Evolutionary conservation across 495 filamentous ascomycete species (phyloP), one percentile per base, ranked within the genome.

Genomic region (Penicillium psychrofluorescens): DNA sequence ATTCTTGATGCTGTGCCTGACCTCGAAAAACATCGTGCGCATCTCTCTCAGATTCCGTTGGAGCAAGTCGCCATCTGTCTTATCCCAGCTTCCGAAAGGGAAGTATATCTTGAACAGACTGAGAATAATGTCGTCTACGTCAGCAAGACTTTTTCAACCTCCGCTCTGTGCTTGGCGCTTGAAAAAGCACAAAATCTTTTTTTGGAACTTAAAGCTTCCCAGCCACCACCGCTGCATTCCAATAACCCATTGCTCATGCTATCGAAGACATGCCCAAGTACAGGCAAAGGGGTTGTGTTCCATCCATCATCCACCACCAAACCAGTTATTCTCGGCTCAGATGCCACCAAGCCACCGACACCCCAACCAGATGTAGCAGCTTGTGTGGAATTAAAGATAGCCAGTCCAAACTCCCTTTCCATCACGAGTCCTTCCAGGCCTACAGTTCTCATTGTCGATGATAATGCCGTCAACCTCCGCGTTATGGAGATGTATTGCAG

Each of bases 381-480:
- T 16, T 16, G 1, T 16, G 16, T 4, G 4, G 16, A 16, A 40
- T 49, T 9, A n/a, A 49, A 27, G n/a, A 29, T n/a, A 13, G 35
- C 41, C 34, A 11, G 9, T 30, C 11, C 38, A 22, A 5, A 30
- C 1, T 10, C 30, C 12, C 1, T 16, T 7, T 5, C 38, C 1
- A 7, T 10, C 15, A 14, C 30, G 12, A 16, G 30, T 6, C 28
- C 46, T 12, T 13, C 43, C 2, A 32, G 33, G 6, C 43, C 51
- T 13, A 22, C 38, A 12, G 27, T 37, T 12, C 28, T 54, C 8
- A 43, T 54, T 11, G 46, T 54, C 2, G 51, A 54, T 29, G 51
- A 54, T n/a, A 54, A 54, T 31, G 15, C 22, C 2, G 31, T 54
- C 31, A 54, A 50, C 30, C 39, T 54, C 16, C 51, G 43, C 29